Evolutionary conservation across 345 rosid species (phyloP), one percentile per base, ranked within the genome.

Genomic region (Salix dunnii): DNA sequence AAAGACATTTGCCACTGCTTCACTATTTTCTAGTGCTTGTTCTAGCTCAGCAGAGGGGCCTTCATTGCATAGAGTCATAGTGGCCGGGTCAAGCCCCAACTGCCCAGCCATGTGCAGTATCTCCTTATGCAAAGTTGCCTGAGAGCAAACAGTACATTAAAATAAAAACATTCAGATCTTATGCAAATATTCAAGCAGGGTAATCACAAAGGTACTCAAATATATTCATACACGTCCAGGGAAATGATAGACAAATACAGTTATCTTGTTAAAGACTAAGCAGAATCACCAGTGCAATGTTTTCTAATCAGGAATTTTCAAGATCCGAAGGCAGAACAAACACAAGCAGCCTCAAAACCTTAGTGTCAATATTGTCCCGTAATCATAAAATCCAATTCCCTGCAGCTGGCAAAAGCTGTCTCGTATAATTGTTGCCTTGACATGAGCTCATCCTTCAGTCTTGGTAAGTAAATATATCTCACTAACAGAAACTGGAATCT

Each of bases 51-150:
- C 89, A 61, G 83, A 40, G 55, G 92, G 79, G 35, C 95, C 95
- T 73, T 88, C 96, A 21, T 27, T 76, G 83, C 80, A 82, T 27
- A 94, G 87, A 76, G 82, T 83, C 98, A 92, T 94, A 1, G 93
- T 89, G 49, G 98, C 91, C 79, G 98, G 98, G 79, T 92, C 91
- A 72, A 96, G 94, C 27, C 98, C 98, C 87, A 94, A 77, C 76
- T 96, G 99, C 49, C 99, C 97, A 82, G 99, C 98, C 98, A 94
- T 96, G 87, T 90, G 83, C 60, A 96, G 91, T 55, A 93, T 78
- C 83, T 88, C 86, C 83, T 89, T 87, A 74, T 91, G 97, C 88
- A 94, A 89, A 75, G 98, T 92, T 30, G 99, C 98, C 99, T 96
- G 82, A 43, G 78, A 79, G 67, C 25, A 79, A 64, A 60, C 30